Conservation (phyloP, 129 eudicot genomes). For the Arctium minus region DNA sequence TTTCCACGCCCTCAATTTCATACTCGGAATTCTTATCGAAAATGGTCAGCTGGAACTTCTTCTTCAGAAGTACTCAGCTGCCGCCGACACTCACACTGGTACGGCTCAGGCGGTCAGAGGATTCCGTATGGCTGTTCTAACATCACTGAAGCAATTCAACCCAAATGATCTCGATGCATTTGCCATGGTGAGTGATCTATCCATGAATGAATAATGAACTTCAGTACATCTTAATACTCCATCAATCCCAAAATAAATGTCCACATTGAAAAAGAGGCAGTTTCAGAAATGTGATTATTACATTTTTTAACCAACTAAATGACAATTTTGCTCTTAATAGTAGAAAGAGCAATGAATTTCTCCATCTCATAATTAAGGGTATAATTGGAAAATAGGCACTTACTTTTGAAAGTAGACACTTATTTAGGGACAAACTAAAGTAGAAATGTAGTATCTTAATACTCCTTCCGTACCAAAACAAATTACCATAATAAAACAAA, state of each 20-base stretch:
- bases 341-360: not conserved
- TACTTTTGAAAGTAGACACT: too few species aligned
- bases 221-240: not conserved
- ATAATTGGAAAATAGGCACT: too few species aligned
- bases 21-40: constrained; percentile 91
- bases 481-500: not conserved
- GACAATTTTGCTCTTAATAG: not conserved
- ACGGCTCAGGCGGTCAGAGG: constrained; percentile 88
- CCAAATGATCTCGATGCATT: constrained; percentile 89
- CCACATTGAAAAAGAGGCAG: not conserved
- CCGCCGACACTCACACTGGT: constrained; percentile 80
- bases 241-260: not conserved
- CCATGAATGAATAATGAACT: not conserved
- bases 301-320: not conserved
- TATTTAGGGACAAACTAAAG: not conserved
- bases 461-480: not conserved
- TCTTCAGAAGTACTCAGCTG: constrained; percentile 93
- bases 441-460: not conserved
- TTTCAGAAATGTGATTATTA: not conserved
- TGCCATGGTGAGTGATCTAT: constrained; percentile 69
- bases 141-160: constrained; percentile 81
- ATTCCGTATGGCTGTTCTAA: constrained; percentile 94
- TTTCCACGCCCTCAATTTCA: constrained; percentile 94
- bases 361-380: too few species aligned
- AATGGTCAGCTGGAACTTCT: constrained; percentile 95